Evolutionary conservation across 257 asterid species (phyloP).

Genomic region (Sherardia arvensis): DNA sequence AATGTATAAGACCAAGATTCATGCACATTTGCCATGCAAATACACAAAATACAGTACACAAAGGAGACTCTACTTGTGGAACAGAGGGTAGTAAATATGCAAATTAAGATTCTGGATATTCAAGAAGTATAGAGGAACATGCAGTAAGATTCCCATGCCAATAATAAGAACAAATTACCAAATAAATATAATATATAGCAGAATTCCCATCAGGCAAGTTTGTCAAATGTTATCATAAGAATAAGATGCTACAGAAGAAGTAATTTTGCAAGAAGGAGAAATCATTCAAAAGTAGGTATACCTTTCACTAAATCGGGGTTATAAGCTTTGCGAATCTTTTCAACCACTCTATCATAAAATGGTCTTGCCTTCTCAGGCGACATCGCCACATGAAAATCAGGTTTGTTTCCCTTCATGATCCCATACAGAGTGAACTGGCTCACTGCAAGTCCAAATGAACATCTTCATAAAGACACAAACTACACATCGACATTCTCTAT

Average conservation of each 20-base stretch:
- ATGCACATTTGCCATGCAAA: neutral
- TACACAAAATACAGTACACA: neutral
- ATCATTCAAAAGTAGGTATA: slow-evolving; percentile 9
- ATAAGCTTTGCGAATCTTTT: slow-evolving; percentile 67
- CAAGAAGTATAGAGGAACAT: neutral
- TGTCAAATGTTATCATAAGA: neutral
- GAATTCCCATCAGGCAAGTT: neutral
- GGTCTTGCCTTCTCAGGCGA: slow-evolving; percentile 71
- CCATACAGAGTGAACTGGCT: slow-evolving; percentile 93
- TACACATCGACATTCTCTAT: slow-evolving; percentile 4
- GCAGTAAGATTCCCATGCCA: no score
- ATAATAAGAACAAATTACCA: neutral
- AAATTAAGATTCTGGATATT: neutral
- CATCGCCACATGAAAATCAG: slow-evolving; percentile 96
- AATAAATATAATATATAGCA: neutral
- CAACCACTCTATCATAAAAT: slow-evolving; percentile 69
- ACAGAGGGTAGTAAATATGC: neutral
- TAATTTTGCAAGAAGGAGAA: neutral
- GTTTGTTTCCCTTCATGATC: slow-evolving; percentile 80
- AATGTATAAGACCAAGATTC: neutral
- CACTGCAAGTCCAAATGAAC: slow-evolving; percentile 41
- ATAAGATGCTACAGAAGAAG: neutral
- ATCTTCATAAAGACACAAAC: slow-evolving; percentile 1
- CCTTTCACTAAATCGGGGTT: slow-evolving; percentile 62
- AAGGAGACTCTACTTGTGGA: neutral